Percentiles rank a stretch among this genome's conserved stretches.
Evolutionary conservation across 371 early-diverging fungal genomes (phyloP).

Genomic region (Rhizopus stolonifer): DNA sequence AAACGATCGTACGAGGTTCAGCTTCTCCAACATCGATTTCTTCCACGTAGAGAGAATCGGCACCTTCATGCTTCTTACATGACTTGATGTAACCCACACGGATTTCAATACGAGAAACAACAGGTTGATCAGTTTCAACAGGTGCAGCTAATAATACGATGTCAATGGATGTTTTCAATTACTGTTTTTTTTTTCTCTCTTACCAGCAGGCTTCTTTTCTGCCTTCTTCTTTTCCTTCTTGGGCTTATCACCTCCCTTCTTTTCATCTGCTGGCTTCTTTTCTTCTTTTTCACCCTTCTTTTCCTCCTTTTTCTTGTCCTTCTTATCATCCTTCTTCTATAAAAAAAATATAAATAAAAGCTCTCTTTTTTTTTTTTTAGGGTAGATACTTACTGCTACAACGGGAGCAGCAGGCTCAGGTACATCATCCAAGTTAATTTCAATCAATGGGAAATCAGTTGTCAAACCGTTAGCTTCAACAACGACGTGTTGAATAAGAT

Average conservation of each 20-base stretch:
- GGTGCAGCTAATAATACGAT: conserved; percentile 38
- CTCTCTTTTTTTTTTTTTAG: background rate
- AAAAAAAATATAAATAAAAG: background rate
- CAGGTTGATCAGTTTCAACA: conserved; percentile 60
- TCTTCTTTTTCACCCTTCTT: conserved; percentile 42
- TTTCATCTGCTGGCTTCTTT: conserved; percentile 39
- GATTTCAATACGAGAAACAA: conserved; percentile 83
- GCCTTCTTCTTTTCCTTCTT: conserved; percentile 66
- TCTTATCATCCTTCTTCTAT: conserved; percentile 38
- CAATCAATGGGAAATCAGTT: conserved; percentile 51
- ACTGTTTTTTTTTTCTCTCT: no score
- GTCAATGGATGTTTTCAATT: no score
- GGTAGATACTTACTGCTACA: conserved; percentile 34
- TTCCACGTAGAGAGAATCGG: conserved; percentile 94
- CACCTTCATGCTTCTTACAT: conserved; percentile 88
- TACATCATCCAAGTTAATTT: conserved; percentile 60
- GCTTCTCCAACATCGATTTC: conserved; percentile 83
- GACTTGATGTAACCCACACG: conserved; percentile 88
- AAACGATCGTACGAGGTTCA: conserved; percentile 90
- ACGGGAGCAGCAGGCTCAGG: conserved; percentile 49
- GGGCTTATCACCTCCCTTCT: conserved; percentile 51
- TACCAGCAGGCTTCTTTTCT: conserved; percentile 51
- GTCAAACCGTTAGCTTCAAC: conserved; percentile 43
- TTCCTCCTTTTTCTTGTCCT: conserved; percentile 20
- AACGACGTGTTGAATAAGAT: conserved; percentile 69